Percentiles rank a stretch among this genome's conserved stretches.
These are phyloP conservation scores for Beverwykella pulmonaria DNA, from an alignment of 495 filamentous ascomycete genomes.

Conservation along the genomic window DNA sequence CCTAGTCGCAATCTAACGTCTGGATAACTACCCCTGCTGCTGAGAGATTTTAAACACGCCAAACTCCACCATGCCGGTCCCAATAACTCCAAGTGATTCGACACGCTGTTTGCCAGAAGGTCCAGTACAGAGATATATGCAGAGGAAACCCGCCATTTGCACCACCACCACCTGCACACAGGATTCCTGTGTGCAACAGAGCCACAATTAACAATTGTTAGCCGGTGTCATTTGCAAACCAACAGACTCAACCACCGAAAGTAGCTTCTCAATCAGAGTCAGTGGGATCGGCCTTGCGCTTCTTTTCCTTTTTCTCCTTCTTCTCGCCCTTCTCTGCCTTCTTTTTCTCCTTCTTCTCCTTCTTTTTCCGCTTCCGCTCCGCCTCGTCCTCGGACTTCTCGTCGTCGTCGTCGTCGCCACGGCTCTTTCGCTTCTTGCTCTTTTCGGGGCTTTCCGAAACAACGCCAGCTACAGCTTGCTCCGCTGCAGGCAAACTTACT, in stretches of 20 bases:
- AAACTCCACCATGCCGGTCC: slow-evolving; percentile 26
- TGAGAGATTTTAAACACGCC: slow-evolving; percentile 15
- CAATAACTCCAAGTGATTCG: slow-evolving; percentile 6
- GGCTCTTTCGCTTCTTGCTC: slow-evolving; percentile 44
- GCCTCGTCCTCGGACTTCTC: slow-evolving; percentile 42
- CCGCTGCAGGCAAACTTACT: slow-evolving; percentile 25
- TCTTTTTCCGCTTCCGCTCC: slow-evolving; percentile 43
- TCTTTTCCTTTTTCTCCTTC: slow-evolving; percentile 36
- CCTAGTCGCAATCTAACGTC: neutral
- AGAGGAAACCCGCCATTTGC: slow-evolving; percentile 1
- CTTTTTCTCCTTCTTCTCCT: slow-evolving; percentile 44
- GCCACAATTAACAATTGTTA: neutral
- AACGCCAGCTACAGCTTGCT: slow-evolving; percentile 16
- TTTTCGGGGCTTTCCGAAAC: slow-evolving; percentile 13
- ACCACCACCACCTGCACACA: neutral
- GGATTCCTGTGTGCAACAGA: neutral
- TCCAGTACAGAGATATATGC: slow-evolving; percentile 12
- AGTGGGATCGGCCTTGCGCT: slow-evolving; percentile 29
- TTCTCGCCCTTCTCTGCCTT: slow-evolving; percentile 38
- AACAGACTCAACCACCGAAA: neutral
- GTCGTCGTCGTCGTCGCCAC: slow-evolving; percentile 41
- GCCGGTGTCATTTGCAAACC: neutral
- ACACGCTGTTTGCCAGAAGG: slow-evolving; percentile 24
- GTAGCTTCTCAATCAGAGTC: slow-evolving; percentile 37
- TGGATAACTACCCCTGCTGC: neutral